phyloP scores from a whole-genome alignment of 2,329 filamentous ascomycete genomes.

The Lecanicillium sp. region DNA sequence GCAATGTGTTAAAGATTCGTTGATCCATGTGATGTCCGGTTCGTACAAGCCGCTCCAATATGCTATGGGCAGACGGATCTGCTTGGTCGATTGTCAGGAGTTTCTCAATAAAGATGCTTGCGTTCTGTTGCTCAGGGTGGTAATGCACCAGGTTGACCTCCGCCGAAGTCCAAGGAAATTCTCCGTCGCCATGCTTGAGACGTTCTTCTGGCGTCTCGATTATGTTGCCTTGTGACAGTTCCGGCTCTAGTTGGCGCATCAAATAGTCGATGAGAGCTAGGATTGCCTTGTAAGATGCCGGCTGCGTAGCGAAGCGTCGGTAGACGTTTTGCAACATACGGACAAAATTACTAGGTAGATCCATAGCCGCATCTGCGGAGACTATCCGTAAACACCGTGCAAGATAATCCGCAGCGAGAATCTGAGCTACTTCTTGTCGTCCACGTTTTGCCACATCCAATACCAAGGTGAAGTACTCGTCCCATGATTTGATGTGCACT shows the following conservation, averaged over 20 bases:
- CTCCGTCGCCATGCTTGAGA: conserved; percentile 21
- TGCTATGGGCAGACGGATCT: conserved; percentile 37
- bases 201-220: conserved; percentile 32
- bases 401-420: conserved; percentile 56
- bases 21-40: conserved; percentile 41
- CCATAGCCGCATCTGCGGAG: conserved; percentile 45
- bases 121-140: conserved; percentile 21
- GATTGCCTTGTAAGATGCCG: conserved; percentile 44
- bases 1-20: conserved; percentile 44
- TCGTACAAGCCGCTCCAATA: conserved; percentile 50
- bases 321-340: conserved; percentile 44
- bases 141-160: conserved; percentile 39
- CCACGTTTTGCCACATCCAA: conserved; percentile 57
- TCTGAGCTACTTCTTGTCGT: conserved; percentile 42
- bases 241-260: conserved; percentile 32
- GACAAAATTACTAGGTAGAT: conserved; percentile 45
- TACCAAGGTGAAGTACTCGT: conserved; percentile 67
- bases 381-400: conserved; percentile 50
- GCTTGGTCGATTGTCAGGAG: conserved; percentile 56
- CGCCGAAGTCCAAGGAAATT: conserved; percentile 34
- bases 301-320: conserved; percentile 39
- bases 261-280: conserved; percentile 41
- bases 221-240: conserved; percentile 25
- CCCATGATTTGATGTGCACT: conserved; percentile 57
- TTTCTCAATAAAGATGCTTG: conserved; percentile 56